phyloP scores from a whole-genome alignment of 768 basidiomycete genomes.

The Rhizopogon salebrosus region DNA sequence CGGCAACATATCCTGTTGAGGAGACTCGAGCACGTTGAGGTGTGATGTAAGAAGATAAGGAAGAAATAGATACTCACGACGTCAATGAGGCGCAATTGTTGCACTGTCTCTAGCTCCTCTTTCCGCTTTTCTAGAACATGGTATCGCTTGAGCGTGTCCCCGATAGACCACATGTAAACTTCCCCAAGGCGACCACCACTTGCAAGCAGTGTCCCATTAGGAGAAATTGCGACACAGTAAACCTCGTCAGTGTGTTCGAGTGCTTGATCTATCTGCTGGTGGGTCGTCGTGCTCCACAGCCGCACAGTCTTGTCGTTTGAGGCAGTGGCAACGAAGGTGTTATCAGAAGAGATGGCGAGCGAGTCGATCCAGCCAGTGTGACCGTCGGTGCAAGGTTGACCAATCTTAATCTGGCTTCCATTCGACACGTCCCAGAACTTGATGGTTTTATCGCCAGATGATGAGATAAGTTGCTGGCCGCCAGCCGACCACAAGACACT shows the following conservation, averaged over 20 bases:
- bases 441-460: conserved; percentile 23
- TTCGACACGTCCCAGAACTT: conserved; percentile 25
- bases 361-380: conserved; percentile 8
- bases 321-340: conserved; percentile 13
- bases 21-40: too few relatives aligned
- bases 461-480: conserved; percentile 21
- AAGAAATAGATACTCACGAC: too few relatives aligned
- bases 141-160: too few relatives aligned
- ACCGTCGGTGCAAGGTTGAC: conserved; percentile 7
- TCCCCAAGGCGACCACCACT: background rate
- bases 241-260: background rate
- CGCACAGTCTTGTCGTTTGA: conserved; percentile 21
- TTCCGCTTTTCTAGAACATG: too few relatives aligned
- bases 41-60: too few relatives aligned
- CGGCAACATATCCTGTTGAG: too few relatives aligned
- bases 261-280: too few relatives aligned
- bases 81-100: too few relatives aligned
- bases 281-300: conserved; percentile 10
- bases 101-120: too few relatives aligned
- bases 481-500: conserved; percentile 26
- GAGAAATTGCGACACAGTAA: background rate
- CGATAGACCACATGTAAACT: too few relatives aligned
- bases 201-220: background rate
- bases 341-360: conserved; percentile 15
- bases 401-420: conserved; percentile 25